Base-by-base conservation (phyloP, 768 basidiomycete species). In the Pleurotus sapidus region DNA sequence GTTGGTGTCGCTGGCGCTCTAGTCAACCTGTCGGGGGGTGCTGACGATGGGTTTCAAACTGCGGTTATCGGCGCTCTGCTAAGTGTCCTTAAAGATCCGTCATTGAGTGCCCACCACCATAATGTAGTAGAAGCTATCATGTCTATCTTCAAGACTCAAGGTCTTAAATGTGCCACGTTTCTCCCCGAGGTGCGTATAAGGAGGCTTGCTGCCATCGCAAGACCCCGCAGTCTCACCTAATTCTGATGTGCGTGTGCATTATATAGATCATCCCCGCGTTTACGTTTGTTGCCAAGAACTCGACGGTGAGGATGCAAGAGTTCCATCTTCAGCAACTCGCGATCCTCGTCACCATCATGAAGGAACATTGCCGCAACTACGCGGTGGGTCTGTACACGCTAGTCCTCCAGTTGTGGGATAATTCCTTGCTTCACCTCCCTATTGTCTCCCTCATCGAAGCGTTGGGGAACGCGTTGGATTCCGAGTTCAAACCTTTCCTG, bases 131-230 rank as follows among this genome's bases (percentile, higher is more conserved):
- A 98, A 68, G 95, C 95, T 1, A 90, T 99, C 64, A 98, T 98
- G 93, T 89, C 93, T 47, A 98, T 99, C 59, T 99, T 98, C 82
- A 95, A 95, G 71, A 97, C 95, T 0, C 95, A 98, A 66, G 95
- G 96, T 15, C 74, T 98, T 67, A 95, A 95, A 78, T 97, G 94
- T 70, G 95, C 96, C 17, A 84, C 91, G 1, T 98, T 98, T 73
- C 74, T 99, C 23, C 92, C 96, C 42, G 94, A 96, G 79, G 93
- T 94, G 67, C 50, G 70, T 60, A 11, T 34, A 34, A 34, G 30
- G 9, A 30, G 48, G 56, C 37, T 7, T 39, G 25, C 47, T 17
- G 67, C 47, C 57, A 45, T 11, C 30, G 3, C 30, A 34, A 34
- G 9, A 34, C 8, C 30, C 30, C 9, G 8, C 9, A 34, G 9